These are phyloP conservation scores for Apiotrichum montevideense DNA, from an alignment of 1,284 basidiomycete species.

Conservation along the genomic window DNA sequence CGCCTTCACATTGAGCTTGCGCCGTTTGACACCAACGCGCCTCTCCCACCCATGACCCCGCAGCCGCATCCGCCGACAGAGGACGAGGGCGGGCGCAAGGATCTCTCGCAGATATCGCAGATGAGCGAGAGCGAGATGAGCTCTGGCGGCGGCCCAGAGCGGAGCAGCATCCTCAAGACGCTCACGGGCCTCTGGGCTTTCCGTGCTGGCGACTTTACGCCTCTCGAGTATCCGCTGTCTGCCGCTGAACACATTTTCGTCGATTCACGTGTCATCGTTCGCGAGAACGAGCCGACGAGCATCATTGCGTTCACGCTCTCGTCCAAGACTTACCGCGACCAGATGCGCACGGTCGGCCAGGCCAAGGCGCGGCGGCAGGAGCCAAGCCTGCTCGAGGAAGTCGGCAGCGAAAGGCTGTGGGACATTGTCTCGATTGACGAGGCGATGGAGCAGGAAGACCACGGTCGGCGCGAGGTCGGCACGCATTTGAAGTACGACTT, in stretches of 20 bases:
- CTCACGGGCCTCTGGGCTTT: slow-evolving; percentile 75
- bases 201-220: slow-evolving; percentile 52
- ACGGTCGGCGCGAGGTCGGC: slow-evolving; percentile 26
- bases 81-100: slow-evolving; percentile 21
- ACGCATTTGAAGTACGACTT: slow-evolving; percentile 57
- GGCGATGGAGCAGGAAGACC: slow-evolving; percentile 36
- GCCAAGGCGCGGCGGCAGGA: slow-evolving; percentile 10
- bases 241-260: slow-evolving; percentile 80
- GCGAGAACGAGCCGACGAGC: slow-evolving; percentile 95
- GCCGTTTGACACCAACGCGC: slow-evolving; percentile 46
- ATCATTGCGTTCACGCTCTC: slow-evolving; percentile 94
- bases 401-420: slow-evolving; percentile 50
- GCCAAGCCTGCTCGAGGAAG: slow-evolving; percentile 11
- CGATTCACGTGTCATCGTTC: slow-evolving; percentile 89
- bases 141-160: slow-evolving; percentile 53
- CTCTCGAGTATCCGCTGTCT: slow-evolving; percentile 54
- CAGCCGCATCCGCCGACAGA: slow-evolving; percentile 19
- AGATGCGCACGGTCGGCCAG: slow-evolving; percentile 62
- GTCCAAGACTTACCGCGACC: slow-evolving; percentile 82
- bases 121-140: slow-evolving; percentile 49
- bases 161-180: slow-evolving; percentile 76
- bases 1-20: slow-evolving; percentile 45
- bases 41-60: slow-evolving; percentile 42
- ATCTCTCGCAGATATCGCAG: slow-evolving; percentile 33
- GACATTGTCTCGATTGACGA: slow-evolving; percentile 64